Percentiles rank a stretch among this genome's conserved stretches.
Conservation (phyloP, 208 protist genomes). For the Acanthamoeba castellanii region DNA sequence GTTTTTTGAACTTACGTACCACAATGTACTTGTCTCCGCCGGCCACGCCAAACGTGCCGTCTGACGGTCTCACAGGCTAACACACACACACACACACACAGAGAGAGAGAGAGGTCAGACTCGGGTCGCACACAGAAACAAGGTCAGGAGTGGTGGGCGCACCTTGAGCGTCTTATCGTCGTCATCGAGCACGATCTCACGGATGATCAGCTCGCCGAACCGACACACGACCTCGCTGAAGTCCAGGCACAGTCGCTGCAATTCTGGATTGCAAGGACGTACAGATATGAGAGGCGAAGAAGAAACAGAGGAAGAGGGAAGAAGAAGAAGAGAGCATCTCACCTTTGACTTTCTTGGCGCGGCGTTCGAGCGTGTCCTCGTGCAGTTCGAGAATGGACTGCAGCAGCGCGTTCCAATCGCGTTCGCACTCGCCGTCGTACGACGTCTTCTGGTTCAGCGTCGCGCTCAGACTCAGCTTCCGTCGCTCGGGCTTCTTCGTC, state of each 20-base stretch:
- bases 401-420: slow-evolving; percentile 67
- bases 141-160: neutral
- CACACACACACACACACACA: neutral
- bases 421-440: slow-evolving; percentile 44
- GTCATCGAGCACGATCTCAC: slow-evolving; percentile 37
- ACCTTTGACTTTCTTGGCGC: slow-evolving; percentile 56
- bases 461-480: slow-evolving; percentile 67
- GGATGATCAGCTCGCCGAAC: slow-evolving; percentile 65
- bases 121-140: neutral
- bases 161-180: slow-evolving; percentile 50
- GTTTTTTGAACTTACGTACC: neutral
- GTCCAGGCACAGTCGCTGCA: slow-evolving; percentile 63
- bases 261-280: neutral
- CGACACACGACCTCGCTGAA: slow-evolving; percentile 20
- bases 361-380: slow-evolving; percentile 36
- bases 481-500: slow-evolving; percentile 8
- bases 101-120: too few species aligned
- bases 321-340: neutral
- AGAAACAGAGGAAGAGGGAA: neutral
- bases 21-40: slow-evolving; percentile 73
- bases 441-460: slow-evolving; percentile 66
- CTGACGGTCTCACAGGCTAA: slow-evolving; percentile 1
- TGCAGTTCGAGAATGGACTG: slow-evolving; percentile 67
- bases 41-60: slow-evolving; percentile 59
- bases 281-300: neutral